phyloP scores from a whole-genome alignment of 345 rosid genomes.

The Populus ilicifolia region DNA sequence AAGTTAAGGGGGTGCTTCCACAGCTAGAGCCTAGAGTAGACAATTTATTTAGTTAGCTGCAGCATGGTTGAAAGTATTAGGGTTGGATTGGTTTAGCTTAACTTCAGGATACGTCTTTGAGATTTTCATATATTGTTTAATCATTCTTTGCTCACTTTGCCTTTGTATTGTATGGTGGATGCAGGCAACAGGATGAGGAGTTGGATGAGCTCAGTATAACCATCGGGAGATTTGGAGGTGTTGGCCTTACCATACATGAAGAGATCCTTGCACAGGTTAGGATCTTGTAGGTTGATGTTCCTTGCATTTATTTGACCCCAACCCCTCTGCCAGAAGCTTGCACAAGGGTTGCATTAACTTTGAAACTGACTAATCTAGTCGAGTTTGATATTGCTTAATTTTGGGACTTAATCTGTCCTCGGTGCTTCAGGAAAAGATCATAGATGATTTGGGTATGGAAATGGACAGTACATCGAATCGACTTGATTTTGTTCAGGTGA shows the following conservation, averaged over 20 bases:
- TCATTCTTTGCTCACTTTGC: not conserved
- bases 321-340: not conserved
- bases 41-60: not conserved
- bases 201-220: conserved; percentile 91
- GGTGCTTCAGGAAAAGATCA: conserved; percentile 68
- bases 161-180: not conserved
- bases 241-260: conserved; percentile 96
- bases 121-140: not conserved
- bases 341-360: not conserved
- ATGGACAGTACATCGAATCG: conserved; percentile 93
- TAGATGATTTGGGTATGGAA: conserved; percentile 74
- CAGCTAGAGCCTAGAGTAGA: not conserved
- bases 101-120: not conserved
- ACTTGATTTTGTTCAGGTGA: conserved; percentile 94
- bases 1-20: not conserved
- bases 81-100: not conserved
- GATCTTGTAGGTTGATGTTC: conserved; percentile 6
- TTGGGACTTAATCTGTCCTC: not conserved
- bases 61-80: not conserved
- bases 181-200: conserved; percentile 95
- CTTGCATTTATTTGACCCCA: not conserved
- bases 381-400: not conserved
- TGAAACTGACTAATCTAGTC: not conserved
- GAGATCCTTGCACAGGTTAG: conserved; percentile 84
- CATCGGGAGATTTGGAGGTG: conserved; percentile 88